These are phyloP conservation scores for Cyphellophora europaea DNA, from an alignment of 2,329 filamentous ascomycete genomes.

Conservation along the genomic window DNA sequence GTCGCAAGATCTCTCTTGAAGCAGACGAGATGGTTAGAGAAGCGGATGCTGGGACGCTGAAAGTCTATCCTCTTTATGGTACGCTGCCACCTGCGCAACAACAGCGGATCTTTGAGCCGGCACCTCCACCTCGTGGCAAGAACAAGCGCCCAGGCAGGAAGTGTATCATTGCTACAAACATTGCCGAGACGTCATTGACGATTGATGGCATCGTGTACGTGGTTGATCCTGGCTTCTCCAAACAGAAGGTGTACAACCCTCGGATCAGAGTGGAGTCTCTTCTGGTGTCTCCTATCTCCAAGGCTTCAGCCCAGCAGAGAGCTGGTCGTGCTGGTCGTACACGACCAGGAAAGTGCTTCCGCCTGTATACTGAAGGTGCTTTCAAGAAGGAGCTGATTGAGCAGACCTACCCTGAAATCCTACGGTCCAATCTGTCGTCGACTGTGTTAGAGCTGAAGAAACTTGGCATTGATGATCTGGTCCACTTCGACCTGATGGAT, in stretches of 20 bases:
- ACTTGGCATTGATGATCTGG: conserved; percentile 86
- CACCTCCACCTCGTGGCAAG: conserved; percentile 61
- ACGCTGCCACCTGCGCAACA: conserved; percentile 87
- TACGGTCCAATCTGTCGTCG: conserved; percentile 87
- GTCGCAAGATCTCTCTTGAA: conserved; percentile 82
- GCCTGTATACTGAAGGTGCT: conserved; percentile 85
- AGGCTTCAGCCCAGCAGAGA: conserved; percentile 91
- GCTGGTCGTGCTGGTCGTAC: conserved; percentile 99
- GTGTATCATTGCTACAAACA: conserved; percentile 90
- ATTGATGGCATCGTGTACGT: conserved; percentile 99
- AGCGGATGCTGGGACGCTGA: conserved; percentile 80
- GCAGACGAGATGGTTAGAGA: conserved; percentile 86
- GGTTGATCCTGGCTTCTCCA: conserved; percentile 97
- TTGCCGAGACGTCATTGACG: conserved; percentile 92
- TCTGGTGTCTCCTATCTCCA: conserved; percentile 95
- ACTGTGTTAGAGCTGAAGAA: conserved; percentile 97
- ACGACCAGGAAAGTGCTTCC: conserved; percentile 94
- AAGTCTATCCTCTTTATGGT: conserved; percentile 89
- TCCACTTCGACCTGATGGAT: conserved; percentile 98
- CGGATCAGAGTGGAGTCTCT: conserved; percentile 93
- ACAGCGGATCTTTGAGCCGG: conserved; percentile 87
- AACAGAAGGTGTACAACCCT: conserved; percentile 98
- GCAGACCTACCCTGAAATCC: conserved; percentile 91
- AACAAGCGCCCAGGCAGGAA: conserved; percentile 87
- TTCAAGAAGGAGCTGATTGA: conserved; percentile 98